Conservation (phyloP, 345 rosid species). For the Moringa oleifera region DNA sequence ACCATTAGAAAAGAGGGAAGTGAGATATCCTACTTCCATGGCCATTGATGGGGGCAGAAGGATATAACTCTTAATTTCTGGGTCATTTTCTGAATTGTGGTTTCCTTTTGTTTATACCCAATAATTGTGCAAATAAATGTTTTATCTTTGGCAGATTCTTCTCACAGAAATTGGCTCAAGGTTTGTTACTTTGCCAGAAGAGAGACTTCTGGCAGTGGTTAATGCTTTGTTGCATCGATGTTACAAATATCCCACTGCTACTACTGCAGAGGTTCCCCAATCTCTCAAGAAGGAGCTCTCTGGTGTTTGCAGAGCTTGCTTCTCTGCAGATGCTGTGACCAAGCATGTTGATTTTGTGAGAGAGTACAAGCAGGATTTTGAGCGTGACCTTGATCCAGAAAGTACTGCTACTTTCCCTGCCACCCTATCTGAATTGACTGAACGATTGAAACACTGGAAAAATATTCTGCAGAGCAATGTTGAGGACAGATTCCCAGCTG, state of each 20-base stretch:
- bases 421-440: slow-evolving; percentile 87
- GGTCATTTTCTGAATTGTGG: background rate
- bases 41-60: background rate
- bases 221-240: slow-evolving; percentile 97
- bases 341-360: slow-evolving; percentile 98
- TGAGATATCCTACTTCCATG: background rate
- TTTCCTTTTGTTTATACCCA: background rate
- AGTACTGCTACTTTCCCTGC: slow-evolving; percentile 85
- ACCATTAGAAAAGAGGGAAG: background rate
- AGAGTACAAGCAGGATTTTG: slow-evolving; percentile 97
- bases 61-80: background rate
- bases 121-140: slow-evolving; percentile 10
- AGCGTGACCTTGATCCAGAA: slow-evolving; percentile 97
- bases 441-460: slow-evolving; percentile 92
- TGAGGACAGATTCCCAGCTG: slow-evolving; percentile 95
- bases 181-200: slow-evolving; percentile 94
- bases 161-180: slow-evolving; percentile 96
- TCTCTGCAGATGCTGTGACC: slow-evolving; percentile 94
- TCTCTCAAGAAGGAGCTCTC: slow-evolving; percentile 98
- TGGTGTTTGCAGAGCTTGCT: slow-evolving; percentile 98
- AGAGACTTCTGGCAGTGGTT: slow-evolving; percentile 95
- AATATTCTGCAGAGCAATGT: slow-evolving; percentile 96
- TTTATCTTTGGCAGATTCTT: slow-evolving; percentile 55
- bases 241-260: slow-evolving; percentile 96
- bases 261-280: slow-evolving; percentile 97